phyloP scores from a whole-genome alignment of 345 rosid species.

The Streptanthus diversifolius region DNA sequence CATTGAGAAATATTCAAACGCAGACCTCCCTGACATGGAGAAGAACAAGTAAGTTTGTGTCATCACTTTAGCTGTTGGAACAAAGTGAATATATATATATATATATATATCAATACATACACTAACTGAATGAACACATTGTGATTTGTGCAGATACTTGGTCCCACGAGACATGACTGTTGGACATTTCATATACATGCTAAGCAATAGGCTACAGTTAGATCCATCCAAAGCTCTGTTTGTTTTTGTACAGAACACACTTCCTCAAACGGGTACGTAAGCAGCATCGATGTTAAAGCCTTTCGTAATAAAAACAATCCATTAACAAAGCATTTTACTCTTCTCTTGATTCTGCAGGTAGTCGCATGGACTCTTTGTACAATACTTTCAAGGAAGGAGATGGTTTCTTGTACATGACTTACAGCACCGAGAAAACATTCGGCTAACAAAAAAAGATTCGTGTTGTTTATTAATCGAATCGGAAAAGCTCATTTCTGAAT shows the following conservation, averaged over 20 bases:
- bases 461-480: neutral
- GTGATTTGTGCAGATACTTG: slow-evolving; percentile 29
- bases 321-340: neutral
- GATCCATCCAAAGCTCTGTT: slow-evolving; percentile 60
- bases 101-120: too few relatives aligned
- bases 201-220: slow-evolving; percentile 54
- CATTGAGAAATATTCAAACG: slow-evolving; percentile 58
- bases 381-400: slow-evolving; percentile 68
- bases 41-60: slow-evolving; percentile 56
- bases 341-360: slow-evolving; percentile 38
- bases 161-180: slow-evolving; percentile 79
- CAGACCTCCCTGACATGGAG: slow-evolving; percentile 72
- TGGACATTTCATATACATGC: slow-evolving; percentile 71
- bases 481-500: neutral
- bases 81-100: neutral
- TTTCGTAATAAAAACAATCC: neutral
- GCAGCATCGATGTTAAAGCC: neutral
- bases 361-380: slow-evolving; percentile 53
- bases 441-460: slow-evolving; percentile 21
- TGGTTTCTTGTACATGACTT: slow-evolving; percentile 73
- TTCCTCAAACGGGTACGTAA: slow-evolving; percentile 68
- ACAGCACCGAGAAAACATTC: slow-evolving; percentile 85
- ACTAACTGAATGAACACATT: neutral
- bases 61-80: neutral
- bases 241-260: slow-evolving; percentile 61